Percentiles rank a stretch among this genome's conserved stretches.
Evolutionary conservation across 768 basidiomycete species (phyloP).

Genomic region (Suillus subalutaceus): DNA sequence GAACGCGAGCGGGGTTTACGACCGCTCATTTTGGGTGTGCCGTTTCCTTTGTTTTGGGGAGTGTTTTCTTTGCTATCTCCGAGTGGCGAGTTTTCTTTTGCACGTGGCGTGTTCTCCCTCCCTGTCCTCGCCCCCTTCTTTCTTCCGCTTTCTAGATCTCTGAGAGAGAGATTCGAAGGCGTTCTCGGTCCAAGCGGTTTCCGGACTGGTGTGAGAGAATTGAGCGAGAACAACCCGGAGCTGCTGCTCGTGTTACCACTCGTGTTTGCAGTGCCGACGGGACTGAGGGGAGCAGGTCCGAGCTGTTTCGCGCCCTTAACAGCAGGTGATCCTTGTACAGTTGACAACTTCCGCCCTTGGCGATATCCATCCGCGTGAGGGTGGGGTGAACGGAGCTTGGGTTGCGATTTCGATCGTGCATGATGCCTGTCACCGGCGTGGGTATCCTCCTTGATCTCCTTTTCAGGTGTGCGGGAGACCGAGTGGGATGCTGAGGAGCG

Average conservation of each 20-base stretch:
- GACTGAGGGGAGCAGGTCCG: background rate
- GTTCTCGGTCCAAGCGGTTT: conserved; percentile 26
- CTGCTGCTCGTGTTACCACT: conserved; percentile 28
- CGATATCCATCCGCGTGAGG: conserved; percentile 10
- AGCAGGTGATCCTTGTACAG: conserved; percentile 33
- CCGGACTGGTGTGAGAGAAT: conserved; percentile 27
- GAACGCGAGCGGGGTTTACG: conserved; percentile 30
- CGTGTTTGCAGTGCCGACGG: background rate
- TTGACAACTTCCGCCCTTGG: conserved; percentile 29
- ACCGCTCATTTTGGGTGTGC: conserved; percentile 27
- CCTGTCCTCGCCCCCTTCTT: background rate
- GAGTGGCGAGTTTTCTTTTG: conserved; percentile 11
- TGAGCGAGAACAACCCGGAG: conserved; percentile 14
- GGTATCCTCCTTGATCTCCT: background rate
- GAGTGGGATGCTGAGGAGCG: conserved; percentile 21
- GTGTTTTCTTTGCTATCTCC: conserved; percentile 18
- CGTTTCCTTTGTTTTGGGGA: conserved; percentile 26
- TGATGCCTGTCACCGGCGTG: conserved; percentile 11
- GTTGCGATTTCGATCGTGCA: conserved; percentile 39
- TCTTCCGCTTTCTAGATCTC: background rate
- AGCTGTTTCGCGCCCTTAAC: conserved; percentile 14
- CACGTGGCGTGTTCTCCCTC: conserved; percentile 11
- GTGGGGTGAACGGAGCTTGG: conserved; percentile 29
- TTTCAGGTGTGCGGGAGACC: conserved; percentile 15
- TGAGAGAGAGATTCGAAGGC: conserved; percentile 12